Base-by-base conservation (phyloP, 495 filamentous ascomycete species). In the Sporormia fimetaria region DNA sequence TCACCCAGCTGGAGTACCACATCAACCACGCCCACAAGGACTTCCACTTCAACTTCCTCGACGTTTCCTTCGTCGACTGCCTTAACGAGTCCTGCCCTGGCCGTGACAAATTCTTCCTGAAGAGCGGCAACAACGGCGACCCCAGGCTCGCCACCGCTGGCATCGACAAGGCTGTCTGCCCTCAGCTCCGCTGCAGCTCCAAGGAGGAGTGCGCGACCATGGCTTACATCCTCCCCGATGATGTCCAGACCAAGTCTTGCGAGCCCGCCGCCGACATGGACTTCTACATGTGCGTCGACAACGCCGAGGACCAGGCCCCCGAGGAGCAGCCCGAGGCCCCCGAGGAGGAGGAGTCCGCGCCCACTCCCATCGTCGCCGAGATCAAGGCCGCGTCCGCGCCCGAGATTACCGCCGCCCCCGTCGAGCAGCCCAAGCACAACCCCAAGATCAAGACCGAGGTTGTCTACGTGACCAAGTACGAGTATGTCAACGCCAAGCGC, bases 1-100 rank as follows among this genome's bases (percentile, higher is more conserved):
- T 55, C 36, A 40, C 47, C 4, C 54, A 57, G 28, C 28, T 57
- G 32, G 54, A 57, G 42, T 57, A 57, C 51, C 44, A n/a, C 37
- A 27, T 46, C 15, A 31, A 42, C 9, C 30, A 23, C 11, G 37
- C 30, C 38, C 4, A 11, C 33, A 44, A n/a, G n/a, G n/a, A n/a
- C n/a, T 49, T 7, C 25, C 7, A 27, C 7, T 7, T 7, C 25
- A 27, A 51, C 44, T 57, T 37, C 32, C 40, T 48, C 29, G 54
- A 57, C 32, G 34, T 54, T 17, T 57, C 54, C 21, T 52, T 39
- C 32, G 54, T 57, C 33, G 34, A 57, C 39, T 57, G 54, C 46
- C 3, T 3, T 6, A 17, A 8, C 6, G 21, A 32, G 2, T 21
- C 44, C 14, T 57, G 54, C 51, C 54, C 54, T 8, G 41, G 28